phyloP scores from a whole-genome alignment of 345 rosid genomes.

The Eucalyptus marginata region DNA sequence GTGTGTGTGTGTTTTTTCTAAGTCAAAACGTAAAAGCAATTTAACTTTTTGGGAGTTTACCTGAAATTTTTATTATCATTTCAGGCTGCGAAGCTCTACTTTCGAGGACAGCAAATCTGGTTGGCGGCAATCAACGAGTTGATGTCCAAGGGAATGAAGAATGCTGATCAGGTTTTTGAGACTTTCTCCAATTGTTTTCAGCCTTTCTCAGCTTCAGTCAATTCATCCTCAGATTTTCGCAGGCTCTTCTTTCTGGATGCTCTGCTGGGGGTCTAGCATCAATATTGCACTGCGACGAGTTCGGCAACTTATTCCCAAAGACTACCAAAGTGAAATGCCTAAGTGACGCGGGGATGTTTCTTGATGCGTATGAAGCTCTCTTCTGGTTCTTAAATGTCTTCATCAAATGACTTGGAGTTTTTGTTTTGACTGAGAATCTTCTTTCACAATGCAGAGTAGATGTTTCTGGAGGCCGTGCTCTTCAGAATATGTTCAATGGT shows the following conservation, averaged over 20 bases:
- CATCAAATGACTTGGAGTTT: not conserved
- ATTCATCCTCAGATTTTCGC: not conserved
- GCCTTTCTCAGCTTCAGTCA: not conserved
- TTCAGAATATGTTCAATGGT: constrained; percentile 52
- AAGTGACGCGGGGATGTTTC: constrained; percentile 92
- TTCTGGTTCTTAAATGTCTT: not conserved
- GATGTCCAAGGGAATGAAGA: constrained; percentile 59
- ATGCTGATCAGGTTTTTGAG: constrained; percentile 57
- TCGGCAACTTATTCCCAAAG: constrained; percentile 38
- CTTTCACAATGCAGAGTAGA: constrained; percentile 34
- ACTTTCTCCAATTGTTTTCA: not conserved
- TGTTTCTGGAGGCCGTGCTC: constrained; percentile 70
- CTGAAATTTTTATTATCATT: not conserved
- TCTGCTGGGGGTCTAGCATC: constrained; percentile 93
- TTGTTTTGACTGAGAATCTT: not conserved
- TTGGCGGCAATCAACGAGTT: constrained; percentile 55
- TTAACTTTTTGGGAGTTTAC: not conserved
- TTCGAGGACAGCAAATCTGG: constrained; percentile 88
- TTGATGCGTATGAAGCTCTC: constrained; percentile 53
- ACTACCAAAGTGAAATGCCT: constrained; percentile 75
- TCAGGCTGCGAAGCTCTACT: constrained; percentile 43
- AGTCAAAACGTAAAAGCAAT: not conserved
- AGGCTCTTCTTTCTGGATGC: constrained; percentile 98
- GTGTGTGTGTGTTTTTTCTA: not conserved
- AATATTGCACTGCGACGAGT: constrained; percentile 76